Evolutionary conservation across 106 monocot genomes (phyloP).

Genomic region (Acorus calamus): DNA sequence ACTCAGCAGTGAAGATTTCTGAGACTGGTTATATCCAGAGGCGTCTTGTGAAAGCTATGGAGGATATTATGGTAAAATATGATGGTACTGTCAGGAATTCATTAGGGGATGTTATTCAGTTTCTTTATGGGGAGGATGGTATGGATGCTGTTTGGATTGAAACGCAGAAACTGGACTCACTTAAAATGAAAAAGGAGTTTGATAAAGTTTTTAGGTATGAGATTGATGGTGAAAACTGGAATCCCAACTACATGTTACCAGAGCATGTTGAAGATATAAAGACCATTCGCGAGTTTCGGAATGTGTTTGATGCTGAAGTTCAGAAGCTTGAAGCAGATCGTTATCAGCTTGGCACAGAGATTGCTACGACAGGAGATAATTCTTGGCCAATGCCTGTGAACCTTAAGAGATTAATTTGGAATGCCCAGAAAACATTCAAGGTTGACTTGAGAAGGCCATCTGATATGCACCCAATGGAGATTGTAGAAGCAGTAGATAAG

Average conservation of each 20-base stretch:
- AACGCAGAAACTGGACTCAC: conserved; percentile 75
- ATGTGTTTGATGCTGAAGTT: conserved; percentile 96
- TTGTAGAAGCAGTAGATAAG: conserved; percentile 96
- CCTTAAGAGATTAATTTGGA: conserved; percentile 93
- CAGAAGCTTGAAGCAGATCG: conserved; percentile 85
- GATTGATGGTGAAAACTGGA: conserved; percentile 76
- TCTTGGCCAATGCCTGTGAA: conserved; percentile 95
- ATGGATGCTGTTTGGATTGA: conserved; percentile 99
- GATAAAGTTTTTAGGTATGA: conserved; percentile 75
- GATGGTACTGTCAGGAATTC: conserved; percentile 99
- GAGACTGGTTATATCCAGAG: conserved; percentile 98
- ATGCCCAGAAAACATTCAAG: conserved; percentile 97
- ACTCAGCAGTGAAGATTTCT: conserved; percentile 97
- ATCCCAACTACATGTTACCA: conserved; percentile 78
- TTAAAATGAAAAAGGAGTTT: conserved; percentile 97
- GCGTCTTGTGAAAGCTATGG: conserved; percentile 98
- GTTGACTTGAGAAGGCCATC: conserved; percentile 85
- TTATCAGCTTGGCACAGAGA: conserved; percentile 80
- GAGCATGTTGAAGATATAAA: conserved; percentile 96
- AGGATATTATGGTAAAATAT: conserved; percentile 99
- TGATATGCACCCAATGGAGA: conserved; percentile 99
- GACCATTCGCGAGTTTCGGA: conserved; percentile 79
- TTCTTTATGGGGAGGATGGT: conserved; percentile 98
- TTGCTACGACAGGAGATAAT: conserved; percentile 84
- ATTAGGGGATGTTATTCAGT: conserved; percentile 93